Conservation (phyloP, 106 monocot species). For the Gastrodia elata region DNA sequence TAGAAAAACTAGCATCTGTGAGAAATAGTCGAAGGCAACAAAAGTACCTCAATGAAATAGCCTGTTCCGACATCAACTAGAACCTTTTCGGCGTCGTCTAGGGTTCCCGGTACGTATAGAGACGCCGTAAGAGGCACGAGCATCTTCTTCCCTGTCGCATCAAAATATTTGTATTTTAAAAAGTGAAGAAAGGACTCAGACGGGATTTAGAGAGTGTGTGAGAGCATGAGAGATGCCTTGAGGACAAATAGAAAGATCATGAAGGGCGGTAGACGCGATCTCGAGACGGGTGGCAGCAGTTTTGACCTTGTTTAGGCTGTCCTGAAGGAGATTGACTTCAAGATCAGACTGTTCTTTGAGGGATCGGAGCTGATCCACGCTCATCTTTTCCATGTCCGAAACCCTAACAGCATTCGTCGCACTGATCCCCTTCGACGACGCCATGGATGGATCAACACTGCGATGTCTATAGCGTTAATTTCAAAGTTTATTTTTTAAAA, state of each 20-base stretch:
- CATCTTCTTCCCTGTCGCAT: slow-evolving; percentile 73
- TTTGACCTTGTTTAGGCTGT: slow-evolving; percentile 89
- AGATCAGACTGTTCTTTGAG: slow-evolving; percentile 86
- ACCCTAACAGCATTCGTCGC: slow-evolving; percentile 10
- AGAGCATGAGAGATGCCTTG: slow-evolving; percentile 32
- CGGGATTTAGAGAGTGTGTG: neutral
- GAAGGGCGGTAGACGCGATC: slow-evolving; percentile 58
- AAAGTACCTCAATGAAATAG: slow-evolving; percentile 93
- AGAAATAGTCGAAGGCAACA: neutral
- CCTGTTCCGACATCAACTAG: slow-evolving; percentile 96
- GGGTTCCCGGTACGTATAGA: slow-evolving; percentile 81
- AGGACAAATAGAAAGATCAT: slow-evolving; percentile 77
- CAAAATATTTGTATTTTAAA: neutral
- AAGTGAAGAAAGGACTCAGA: neutral
- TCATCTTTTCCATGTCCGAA: slow-evolving; percentile 66
- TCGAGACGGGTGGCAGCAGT: slow-evolving; percentile 80
- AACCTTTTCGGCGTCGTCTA: slow-evolving; percentile 78
- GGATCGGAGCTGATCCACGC: slow-evolving; percentile 73
- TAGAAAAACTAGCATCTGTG: neutral
- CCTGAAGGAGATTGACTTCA: slow-evolving; percentile 87
- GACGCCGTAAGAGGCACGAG: slow-evolving; percentile 93
- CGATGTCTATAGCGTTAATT: too few species aligned
- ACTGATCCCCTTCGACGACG: slow-evolving; percentile 10
- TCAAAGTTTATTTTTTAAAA: too few species aligned
- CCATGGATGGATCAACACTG: slow-evolving; percentile 2